Evolutionary conservation across 768 basidiomycete species (phyloP).

Genomic region (Leucogyrophana mollusca): DNA sequence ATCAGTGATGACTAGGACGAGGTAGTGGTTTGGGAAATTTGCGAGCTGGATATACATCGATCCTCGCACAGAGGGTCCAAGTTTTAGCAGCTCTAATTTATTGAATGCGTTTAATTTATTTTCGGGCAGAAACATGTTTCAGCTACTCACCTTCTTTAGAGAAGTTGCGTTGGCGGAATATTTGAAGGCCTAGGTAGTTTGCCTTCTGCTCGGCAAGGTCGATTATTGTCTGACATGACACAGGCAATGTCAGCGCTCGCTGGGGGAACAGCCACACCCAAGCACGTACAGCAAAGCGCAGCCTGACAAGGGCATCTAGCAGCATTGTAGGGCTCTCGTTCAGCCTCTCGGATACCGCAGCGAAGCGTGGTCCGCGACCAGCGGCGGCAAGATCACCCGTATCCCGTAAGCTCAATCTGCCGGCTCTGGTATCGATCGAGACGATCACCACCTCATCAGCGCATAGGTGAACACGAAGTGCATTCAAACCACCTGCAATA

Average conservation of each 20-base stretch:
- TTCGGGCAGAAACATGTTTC: background rate
- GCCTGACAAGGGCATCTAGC: constrained; percentile 50
- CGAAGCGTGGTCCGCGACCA: constrained; percentile 67
- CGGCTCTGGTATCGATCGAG: constrained; percentile 78
- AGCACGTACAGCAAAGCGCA: constrained; percentile 62
- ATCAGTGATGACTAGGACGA: constrained; percentile 81
- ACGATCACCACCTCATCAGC: constrained; percentile 76
- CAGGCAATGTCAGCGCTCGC: background rate
- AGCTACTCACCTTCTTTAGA: constrained; percentile 51
- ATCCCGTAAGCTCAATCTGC: constrained; percentile 75
- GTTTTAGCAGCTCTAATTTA: constrained; percentile 60
- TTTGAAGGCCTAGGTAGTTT: constrained; percentile 79
- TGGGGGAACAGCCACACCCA: background rate
- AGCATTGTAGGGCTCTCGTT: constrained; percentile 70
- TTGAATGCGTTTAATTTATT: constrained; percentile 1
- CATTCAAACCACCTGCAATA: constrained; percentile 48
- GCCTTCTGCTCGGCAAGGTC: constrained; percentile 85
- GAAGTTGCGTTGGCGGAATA: constrained; percentile 69
- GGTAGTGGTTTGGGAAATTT: constrained; percentile 78
- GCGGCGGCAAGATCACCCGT: constrained; percentile 78
- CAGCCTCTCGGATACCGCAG: constrained; percentile 53
- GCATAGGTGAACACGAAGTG: constrained; percentile 69
- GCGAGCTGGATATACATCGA: constrained; percentile 75
- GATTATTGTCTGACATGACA: constrained; percentile 66
- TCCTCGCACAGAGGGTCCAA: constrained; percentile 62